A percentile compares a stretch with the other conserved stretches of the same genome.
Conservation (phyloP, 805 yeast genomes). For the Nakazawaea populi region DNA sequence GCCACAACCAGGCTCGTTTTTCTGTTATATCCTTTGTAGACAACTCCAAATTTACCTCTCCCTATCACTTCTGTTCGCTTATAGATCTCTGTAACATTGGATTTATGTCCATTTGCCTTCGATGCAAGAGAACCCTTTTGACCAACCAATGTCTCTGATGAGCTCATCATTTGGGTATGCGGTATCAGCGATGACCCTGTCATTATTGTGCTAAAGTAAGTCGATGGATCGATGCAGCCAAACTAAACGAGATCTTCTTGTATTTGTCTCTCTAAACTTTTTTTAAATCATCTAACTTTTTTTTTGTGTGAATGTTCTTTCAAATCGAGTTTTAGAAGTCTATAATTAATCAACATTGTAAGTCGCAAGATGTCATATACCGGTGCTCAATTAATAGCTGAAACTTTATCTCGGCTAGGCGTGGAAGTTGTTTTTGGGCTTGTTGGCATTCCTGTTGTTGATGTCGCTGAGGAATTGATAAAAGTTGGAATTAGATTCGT, state of each 20-base stretch:
- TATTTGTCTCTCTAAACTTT: too few relatives aligned
- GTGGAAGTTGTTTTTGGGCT: constrained; percentile 59
- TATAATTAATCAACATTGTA: neutral
- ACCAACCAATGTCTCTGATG: neutral
- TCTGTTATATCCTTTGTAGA: constrained; percentile 75
- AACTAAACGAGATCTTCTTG: too few relatives aligned
- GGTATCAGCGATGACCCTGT: neutral
- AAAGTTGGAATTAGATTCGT: constrained; percentile 49
- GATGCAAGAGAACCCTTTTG: neutral
- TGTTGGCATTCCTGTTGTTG: constrained; percentile 74
- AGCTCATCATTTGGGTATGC: neutral
- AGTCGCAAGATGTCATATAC: constrained; percentile 3
- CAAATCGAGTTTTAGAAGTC: too few relatives aligned
- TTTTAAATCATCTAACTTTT: neutral
- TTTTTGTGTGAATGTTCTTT: neutral
- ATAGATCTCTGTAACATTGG: constrained; percentile 32
- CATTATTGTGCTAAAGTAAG: neutral
- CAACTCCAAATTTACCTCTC: constrained; percentile 95
- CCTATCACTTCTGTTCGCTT: constrained; percentile 89
- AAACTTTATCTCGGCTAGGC: constrained; percentile 39
- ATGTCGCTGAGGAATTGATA: constrained; percentile 57
- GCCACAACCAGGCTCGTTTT: constrained; percentile 80
- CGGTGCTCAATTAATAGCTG: constrained; percentile 47
- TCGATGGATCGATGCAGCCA: too few relatives aligned
- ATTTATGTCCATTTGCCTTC: neutral